phyloP scores from a whole-genome alignment of 1,284 basidiomycete genomes.

The Agaricales sp. region DNA sequence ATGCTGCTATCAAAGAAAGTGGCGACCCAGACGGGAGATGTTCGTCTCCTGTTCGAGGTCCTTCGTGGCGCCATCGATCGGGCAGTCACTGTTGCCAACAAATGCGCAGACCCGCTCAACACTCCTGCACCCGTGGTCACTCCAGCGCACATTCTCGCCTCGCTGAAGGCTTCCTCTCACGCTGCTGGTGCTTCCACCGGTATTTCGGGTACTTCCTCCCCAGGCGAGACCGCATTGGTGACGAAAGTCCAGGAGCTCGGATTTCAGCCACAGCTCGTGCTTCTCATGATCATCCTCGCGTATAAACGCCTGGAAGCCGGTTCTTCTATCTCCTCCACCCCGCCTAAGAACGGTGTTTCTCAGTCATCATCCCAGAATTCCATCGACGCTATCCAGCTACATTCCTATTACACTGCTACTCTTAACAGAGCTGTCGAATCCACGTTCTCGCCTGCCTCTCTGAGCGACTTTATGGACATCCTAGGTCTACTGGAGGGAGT shows the following conservation, averaged over 20 bases:
- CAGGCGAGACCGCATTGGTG: slow-evolving; percentile 49
- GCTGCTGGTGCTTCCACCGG: slow-evolving; percentile 25
- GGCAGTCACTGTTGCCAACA: slow-evolving; percentile 24
- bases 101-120: slow-evolving; percentile 29
- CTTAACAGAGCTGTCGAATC: slow-evolving; percentile 43
- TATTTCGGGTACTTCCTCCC: slow-evolving; percentile 14
- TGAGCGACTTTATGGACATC: slow-evolving; percentile 67
- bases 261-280: slow-evolving; percentile 58
- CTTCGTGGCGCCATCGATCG: slow-evolving; percentile 67
- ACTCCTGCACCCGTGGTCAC: slow-evolving; percentile 36
- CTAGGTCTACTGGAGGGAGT: slow-evolving; percentile 61
- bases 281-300: slow-evolving; percentile 54
- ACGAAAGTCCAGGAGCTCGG: slow-evolving; percentile 57
- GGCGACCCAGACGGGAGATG: slow-evolving; percentile 69
- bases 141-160: slow-evolving; percentile 53
- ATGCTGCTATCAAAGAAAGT: slow-evolving; percentile 68
- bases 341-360: slow-evolving; percentile 36
- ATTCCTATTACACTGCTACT: slow-evolving; percentile 50
- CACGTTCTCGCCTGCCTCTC: slow-evolving; percentile 52
- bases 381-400: slow-evolving; percentile 49
- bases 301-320: slow-evolving; percentile 48
- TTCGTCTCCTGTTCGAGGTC: slow-evolving; percentile 66
- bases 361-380: slow-evolving; percentile 17
- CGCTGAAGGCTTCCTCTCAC: slow-evolving; percentile 59
- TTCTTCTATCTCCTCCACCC: slow-evolving; percentile 36